Evolutionary conservation across 2,329 filamentous ascomycete genomes (phyloP).

Genomic region (Rutstroemia sp.): DNA sequence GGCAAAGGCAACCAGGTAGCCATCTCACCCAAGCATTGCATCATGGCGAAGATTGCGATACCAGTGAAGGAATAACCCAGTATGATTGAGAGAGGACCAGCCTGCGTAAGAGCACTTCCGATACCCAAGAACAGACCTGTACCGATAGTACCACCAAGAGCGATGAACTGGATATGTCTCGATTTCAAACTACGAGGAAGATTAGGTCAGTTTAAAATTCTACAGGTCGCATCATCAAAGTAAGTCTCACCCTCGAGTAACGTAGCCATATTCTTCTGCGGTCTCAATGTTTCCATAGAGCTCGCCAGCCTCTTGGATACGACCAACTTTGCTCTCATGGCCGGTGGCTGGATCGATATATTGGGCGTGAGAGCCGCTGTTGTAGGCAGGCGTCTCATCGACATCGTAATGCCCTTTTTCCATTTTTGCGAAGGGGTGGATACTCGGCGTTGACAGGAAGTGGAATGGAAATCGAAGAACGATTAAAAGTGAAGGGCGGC

Average conservation of each 20-base stretch:
- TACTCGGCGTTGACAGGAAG: neutral
- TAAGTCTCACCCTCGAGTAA: constrained; percentile 37
- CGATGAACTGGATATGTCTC: constrained; percentile 52
- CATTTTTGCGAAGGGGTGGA: constrained; percentile 12
- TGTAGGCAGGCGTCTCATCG: constrained; percentile 15
- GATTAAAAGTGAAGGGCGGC: neutral
- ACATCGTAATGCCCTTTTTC: constrained; percentile 23
- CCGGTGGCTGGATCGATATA: constrained; percentile 20
- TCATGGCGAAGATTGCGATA: constrained; percentile 42
- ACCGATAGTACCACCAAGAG: constrained; percentile 49
- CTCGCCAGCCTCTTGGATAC: constrained; percentile 41
- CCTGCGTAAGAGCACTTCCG: constrained; percentile 45
- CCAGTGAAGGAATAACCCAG: constrained; percentile 46
- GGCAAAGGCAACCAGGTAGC: constrained; percentile 44
- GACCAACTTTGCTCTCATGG: constrained; percentile 25
- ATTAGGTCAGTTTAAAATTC: neutral
- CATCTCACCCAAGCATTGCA: constrained; percentile 45
- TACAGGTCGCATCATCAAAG: neutral
- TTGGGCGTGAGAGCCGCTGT: constrained; percentile 11
- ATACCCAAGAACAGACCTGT: constrained; percentile 49
- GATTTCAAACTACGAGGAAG: constrained; percentile 28
- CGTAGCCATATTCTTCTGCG: constrained; percentile 44
- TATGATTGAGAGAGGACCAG: constrained; percentile 44
- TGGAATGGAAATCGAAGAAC: neutral
- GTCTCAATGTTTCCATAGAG: constrained; percentile 43